Evolutionary conservation across 768 basidiomycete genomes (phyloP).

Genomic region (Clitopilus passeckerianus): DNA sequence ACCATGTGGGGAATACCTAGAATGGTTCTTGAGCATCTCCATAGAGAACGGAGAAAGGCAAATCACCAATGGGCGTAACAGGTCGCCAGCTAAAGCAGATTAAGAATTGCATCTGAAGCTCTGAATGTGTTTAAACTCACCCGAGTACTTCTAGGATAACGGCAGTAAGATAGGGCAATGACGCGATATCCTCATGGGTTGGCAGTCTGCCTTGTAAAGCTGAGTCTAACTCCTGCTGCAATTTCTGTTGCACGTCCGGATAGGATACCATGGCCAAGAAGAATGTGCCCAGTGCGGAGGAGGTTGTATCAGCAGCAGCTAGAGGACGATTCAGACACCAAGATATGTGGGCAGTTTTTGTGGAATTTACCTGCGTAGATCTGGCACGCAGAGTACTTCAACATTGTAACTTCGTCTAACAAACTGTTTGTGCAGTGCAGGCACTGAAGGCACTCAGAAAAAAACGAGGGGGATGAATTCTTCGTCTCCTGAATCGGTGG

Average conservation of each 20-base stretch:
- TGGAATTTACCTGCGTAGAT: background rate
- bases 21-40: background rate
- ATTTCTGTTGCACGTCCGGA: slow-evolving; percentile 17
- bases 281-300: background rate
- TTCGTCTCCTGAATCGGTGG: background rate
- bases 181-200: slow-evolving; percentile 18
- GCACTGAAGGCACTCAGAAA: background rate
- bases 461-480: background rate
- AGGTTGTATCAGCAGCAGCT: background rate
- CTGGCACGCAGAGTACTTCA: background rate
- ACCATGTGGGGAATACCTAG: background rate
- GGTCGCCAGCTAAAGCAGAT: slow-evolving; percentile 1
- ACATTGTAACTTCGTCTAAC: background rate
- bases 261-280: slow-evolving; percentile 11
- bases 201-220: slow-evolving; percentile 19
- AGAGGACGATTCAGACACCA: background rate
- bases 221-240: slow-evolving; percentile 10
- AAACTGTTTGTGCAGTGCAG: background rate
- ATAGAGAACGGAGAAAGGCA: background rate
- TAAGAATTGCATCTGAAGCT: slow-evolving; percentile 8
- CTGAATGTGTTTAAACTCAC: slow-evolving; percentile 17
- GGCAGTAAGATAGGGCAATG: slow-evolving; percentile 25
- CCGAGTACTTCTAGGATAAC: slow-evolving; percentile 23
- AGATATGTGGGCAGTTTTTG: no score
- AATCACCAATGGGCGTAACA: slow-evolving; percentile 1